Conservation (phyloP, 768 basidiomycete species). For the Suillus paluster region DNA sequence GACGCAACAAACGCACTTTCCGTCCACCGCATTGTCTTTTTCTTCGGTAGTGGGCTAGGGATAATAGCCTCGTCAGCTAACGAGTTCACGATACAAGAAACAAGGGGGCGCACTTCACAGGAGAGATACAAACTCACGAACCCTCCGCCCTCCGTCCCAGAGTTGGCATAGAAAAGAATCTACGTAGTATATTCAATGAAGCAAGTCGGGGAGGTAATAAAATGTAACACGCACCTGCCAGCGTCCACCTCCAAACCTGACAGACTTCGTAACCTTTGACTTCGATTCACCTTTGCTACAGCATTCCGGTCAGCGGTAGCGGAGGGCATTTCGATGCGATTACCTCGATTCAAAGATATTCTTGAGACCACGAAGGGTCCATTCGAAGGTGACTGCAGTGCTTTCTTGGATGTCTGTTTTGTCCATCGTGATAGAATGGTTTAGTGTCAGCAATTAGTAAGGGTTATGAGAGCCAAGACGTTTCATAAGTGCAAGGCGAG, state of each 20-base stretch:
- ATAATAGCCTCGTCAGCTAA: slow-evolving; percentile 11
- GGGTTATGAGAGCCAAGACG: no score
- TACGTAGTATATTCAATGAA: slow-evolving; percentile 31
- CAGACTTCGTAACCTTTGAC: slow-evolving; percentile 77
- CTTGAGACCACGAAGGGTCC: slow-evolving; percentile 75
- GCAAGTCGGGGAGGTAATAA: slow-evolving; percentile 14
- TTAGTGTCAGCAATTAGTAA: neutral
- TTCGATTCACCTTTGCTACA: slow-evolving; percentile 72
- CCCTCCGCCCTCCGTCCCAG: slow-evolving; percentile 62
- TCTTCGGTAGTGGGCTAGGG: slow-evolving; percentile 76
- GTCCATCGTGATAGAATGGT: slow-evolving; percentile 30
- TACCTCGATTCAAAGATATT: slow-evolving; percentile 74
- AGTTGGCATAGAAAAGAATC: slow-evolving; percentile 86
- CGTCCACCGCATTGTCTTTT: slow-evolving; percentile 65
- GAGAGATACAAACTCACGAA: slow-evolving; percentile 81
- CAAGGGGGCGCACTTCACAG: slow-evolving; percentile 64
- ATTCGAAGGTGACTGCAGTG: slow-evolving; percentile 68
- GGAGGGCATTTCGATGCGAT: neutral
- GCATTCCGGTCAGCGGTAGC: slow-evolving; percentile 7
- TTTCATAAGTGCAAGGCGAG: neutral
- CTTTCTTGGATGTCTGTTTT: slow-evolving; percentile 52
- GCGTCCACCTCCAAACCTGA: slow-evolving; percentile 73
- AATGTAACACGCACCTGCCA: slow-evolving; percentile 59
- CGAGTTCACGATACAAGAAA: neutral
- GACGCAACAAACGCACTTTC: slow-evolving; percentile 46